Conservation (phyloP, 345 rosid genomes). For the Brassica incana region DNA sequence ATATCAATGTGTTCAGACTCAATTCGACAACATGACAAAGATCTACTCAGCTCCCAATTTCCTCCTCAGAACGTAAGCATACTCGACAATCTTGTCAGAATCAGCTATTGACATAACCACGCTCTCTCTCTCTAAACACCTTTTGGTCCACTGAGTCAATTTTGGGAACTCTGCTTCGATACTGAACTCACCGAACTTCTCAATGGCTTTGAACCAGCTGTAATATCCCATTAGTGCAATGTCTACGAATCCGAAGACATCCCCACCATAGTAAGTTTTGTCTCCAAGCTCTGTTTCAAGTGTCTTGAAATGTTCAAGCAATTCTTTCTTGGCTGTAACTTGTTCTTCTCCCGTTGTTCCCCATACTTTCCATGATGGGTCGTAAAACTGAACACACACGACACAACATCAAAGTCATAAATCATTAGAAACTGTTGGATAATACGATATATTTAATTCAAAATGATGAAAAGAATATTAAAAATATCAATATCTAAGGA, state of each 20-base stretch:
- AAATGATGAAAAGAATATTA: neutral
- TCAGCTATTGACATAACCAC: conserved; percentile 45
- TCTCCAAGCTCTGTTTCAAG: conserved; percentile 48
- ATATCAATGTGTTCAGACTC: neutral
- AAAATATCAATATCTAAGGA: neutral
- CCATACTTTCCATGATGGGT: conserved; percentile 40
- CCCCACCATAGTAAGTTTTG: conserved; percentile 56
- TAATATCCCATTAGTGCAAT: conserved; percentile 40
- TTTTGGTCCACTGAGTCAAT: conserved; percentile 45
- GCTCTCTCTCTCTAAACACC: neutral
- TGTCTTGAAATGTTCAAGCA: conserved; percentile 55
- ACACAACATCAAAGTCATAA: neutral
- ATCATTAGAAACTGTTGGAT: neutral
- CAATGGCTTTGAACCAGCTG: conserved; percentile 52
- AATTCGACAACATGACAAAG: neutral
- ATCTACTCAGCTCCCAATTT: conserved; percentile 48
- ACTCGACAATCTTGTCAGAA: conserved; percentile 55
- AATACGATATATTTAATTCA: neutral
- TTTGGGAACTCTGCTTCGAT: conserved; percentile 54
- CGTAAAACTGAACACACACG: conserved; percentile 1
- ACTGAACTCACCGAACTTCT: conserved; percentile 53
- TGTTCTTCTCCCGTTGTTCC: conserved; percentile 45
- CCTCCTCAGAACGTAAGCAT: conserved; percentile 43
- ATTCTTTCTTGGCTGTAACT: conserved; percentile 45
- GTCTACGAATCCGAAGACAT: conserved; percentile 45